These are phyloP conservation scores for Stagonosporopsis rhizophila DNA, from an alignment of 2,329 filamentous ascomycete genomes.

Conservation along the genomic window DNA sequence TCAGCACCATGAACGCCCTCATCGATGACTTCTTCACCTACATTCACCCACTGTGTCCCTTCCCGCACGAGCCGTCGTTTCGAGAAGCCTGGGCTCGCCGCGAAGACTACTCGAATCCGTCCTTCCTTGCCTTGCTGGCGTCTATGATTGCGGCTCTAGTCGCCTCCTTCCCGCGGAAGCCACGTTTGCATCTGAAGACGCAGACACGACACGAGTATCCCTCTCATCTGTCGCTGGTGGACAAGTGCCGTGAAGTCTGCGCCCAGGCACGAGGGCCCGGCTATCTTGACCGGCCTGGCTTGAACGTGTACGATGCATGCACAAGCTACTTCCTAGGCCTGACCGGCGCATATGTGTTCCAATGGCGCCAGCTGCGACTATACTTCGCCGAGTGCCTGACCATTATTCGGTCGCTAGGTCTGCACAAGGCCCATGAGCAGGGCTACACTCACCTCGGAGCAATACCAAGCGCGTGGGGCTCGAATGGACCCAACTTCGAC, in stretches of 20 bases:
- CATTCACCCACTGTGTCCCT: slow-evolving; percentile 77
- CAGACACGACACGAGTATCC: slow-evolving; percentile 72
- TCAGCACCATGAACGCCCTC: slow-evolving; percentile 71
- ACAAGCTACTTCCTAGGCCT: slow-evolving; percentile 79
- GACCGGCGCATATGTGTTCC: slow-evolving; percentile 70
- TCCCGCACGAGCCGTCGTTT: slow-evolving; percentile 81
- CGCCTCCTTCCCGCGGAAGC: slow-evolving; percentile 76
- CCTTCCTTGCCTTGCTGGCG: slow-evolving; percentile 73
- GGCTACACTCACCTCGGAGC: slow-evolving; percentile 49
- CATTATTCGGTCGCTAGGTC: slow-evolving; percentile 71
- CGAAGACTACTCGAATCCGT: slow-evolving; percentile 69
- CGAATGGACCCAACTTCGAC: slow-evolving; percentile 46
- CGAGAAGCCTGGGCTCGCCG: slow-evolving; percentile 71
- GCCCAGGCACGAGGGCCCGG: slow-evolving; percentile 69
- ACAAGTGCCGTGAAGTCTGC: slow-evolving; percentile 74
- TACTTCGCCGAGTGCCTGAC: slow-evolving; percentile 77
- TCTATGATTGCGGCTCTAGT: slow-evolving; percentile 79
- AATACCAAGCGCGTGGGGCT: slow-evolving; percentile 44
- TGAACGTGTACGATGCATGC: slow-evolving; percentile 68
- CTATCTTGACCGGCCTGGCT: slow-evolving; percentile 61
- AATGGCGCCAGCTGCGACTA: slow-evolving; percentile 70
- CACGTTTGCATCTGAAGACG: slow-evolving; percentile 71
- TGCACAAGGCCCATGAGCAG: slow-evolving; percentile 63
- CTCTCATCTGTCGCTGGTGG: slow-evolving; percentile 72
- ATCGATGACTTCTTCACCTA: slow-evolving; percentile 86